Conservation (phyloP, 148 eudicot species). For the Camellia sinensis region DNA sequence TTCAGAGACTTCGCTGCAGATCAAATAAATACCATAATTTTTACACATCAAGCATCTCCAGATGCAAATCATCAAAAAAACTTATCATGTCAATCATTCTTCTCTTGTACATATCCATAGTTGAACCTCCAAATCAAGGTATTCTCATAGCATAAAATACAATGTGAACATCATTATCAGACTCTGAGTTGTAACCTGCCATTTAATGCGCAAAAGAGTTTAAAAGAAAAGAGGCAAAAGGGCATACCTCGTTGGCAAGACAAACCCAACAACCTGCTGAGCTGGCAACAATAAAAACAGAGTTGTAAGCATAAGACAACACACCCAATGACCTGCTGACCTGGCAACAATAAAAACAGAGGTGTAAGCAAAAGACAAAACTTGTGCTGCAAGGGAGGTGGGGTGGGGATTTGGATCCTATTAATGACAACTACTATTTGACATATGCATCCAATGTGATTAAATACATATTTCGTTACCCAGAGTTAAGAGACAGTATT, state of each 20-base stretch:
- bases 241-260: conserved; percentile 15
- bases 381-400: not conserved
- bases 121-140: not conserved
- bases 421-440: not conserved
- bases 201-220: not conserved
- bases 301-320: conserved; percentile 2
- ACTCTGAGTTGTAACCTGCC: not conserved
- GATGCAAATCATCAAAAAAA: not conserved
- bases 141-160: not conserved
- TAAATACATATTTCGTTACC: not conserved
- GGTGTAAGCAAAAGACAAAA: not conserved
- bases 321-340: not conserved
- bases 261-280: not conserved
- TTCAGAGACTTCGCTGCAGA: not conserved
- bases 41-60: not conserved
- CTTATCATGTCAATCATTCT: not conserved
- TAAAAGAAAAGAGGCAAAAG: not conserved
- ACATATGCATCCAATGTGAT: not conserved
- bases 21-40: not conserved
- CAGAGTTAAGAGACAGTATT: not conserved
- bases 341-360: conserved; percentile 9
- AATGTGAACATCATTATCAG: not conserved
- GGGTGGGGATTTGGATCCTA: no score
- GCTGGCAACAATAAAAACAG: conserved; percentile 5
- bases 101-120: not conserved